Percentiles rank a stretch among this genome's conserved stretches.
Evolutionary conservation across 352 stramenopile genomes (phyloP).

Genomic region (Phytophthora palmivora): DNA sequence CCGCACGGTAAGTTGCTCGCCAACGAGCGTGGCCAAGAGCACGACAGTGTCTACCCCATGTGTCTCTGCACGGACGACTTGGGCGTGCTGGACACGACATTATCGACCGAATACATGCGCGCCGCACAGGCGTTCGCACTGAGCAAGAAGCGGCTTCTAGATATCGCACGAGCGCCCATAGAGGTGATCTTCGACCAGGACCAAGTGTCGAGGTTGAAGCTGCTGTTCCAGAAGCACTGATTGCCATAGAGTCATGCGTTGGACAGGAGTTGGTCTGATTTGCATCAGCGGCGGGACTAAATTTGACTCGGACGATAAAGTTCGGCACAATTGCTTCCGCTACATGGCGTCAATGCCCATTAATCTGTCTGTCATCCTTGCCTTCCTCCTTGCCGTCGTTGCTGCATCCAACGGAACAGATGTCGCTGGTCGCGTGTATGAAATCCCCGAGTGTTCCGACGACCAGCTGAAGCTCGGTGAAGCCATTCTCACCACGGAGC

Average conservation of each 20-base stretch:
- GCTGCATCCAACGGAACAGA: constrained; percentile 17
- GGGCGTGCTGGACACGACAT: constrained; percentile 91
- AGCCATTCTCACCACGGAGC: constrained; percentile 51
- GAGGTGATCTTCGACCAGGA: constrained; percentile 67
- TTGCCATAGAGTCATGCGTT: constrained; percentile 2
- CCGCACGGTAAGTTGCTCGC: constrained; percentile 73
- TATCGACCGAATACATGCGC: constrained; percentile 90
- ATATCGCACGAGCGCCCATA: constrained; percentile 55
- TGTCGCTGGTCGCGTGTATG: constrained; percentile 18
- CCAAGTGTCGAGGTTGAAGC: constrained; percentile 35
- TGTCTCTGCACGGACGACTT: constrained; percentile 94
- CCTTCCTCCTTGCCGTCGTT: background rate
- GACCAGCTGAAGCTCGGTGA: constrained; percentile 44
- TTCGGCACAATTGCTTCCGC: constrained; percentile 18
- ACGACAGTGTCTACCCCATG: constrained; percentile 71
- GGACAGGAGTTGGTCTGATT: constrained; percentile 11
- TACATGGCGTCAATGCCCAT: background rate
- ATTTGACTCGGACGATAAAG: background rate
- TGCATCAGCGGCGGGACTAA: constrained; percentile 10
- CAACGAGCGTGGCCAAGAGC: constrained; percentile 34
- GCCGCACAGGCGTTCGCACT: constrained; percentile 81
- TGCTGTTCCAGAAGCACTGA: constrained; percentile 26
- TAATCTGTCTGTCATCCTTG: constrained; percentile 6
- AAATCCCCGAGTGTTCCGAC: constrained; percentile 48
- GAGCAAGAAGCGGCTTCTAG: constrained; percentile 44